Evolutionary conservation across 441 rosid species (phyloP), one percentile per base, ranked within the genome.

Genomic region (Brassica hybrid): DNA sequence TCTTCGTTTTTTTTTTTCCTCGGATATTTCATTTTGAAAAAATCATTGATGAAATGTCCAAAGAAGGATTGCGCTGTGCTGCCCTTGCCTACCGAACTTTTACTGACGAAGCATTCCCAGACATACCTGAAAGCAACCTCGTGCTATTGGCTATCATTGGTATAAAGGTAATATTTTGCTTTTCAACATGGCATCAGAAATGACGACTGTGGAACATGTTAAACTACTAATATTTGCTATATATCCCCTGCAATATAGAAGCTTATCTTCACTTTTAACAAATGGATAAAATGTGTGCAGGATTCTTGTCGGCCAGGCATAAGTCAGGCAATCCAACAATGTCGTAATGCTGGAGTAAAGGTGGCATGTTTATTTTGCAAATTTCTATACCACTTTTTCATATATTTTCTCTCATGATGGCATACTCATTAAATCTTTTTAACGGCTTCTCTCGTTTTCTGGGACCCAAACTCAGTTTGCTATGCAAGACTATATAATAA

Each of bases 71-170:
- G 63, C 63, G 63, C 32, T 58, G 63, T 58, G 63, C 63, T 10
- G 63, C 63, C 32, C 14, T 58, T 58, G 63, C 63, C 32, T 58
- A 58, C 63, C 32, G 8, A 21, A 21, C 14, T 58, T 58, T 10
- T 58, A 32, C 63, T 11, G 32, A 58, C 32, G 32, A 58, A 21
- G 32, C 14, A 21, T 58, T 58, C 63, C 11, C 50, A 59, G 23
- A 59, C 34, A 23, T 12, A 59, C 64, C 64, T 59, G 64, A 59
- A 12, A 59, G 16, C 64, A 59, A 23, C 64, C 64, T 59, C 6
- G 64, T 59, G n/a, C 11, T 59, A n/a, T 23, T 59, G 64, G 64
- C 34, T 59, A 59, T 59, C 64, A 59, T 59, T 59, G 64, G 64
- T 59, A 59, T 59, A 59, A 12, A 59, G 64, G 64, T 59, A 11